Evolutionary conservation across 768 basidiomycete species (phyloP).

Genomic region (Pleurotus eryngii): DNA sequence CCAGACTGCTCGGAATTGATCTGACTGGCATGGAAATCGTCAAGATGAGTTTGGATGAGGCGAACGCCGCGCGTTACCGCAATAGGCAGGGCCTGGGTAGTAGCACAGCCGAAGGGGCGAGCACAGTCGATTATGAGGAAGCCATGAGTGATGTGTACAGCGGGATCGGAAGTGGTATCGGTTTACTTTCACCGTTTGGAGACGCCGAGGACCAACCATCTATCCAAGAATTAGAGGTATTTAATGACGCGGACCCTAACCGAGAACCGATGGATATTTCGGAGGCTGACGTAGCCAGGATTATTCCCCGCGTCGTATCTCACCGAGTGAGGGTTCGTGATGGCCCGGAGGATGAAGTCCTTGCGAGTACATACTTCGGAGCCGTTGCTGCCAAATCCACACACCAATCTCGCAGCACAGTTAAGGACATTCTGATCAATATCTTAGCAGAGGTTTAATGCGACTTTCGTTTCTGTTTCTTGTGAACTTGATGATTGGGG

Average conservation of each 20-base stretch:
- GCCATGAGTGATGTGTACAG: constrained; percentile 5
- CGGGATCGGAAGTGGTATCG: constrained; percentile 6
- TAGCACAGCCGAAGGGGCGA: neutral
- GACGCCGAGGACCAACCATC: constrained; percentile 1
- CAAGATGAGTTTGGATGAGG: constrained; percentile 13
- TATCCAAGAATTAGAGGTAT: neutral
- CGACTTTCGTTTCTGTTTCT: neutral
- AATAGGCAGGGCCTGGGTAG: neutral
- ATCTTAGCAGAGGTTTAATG: constrained; percentile 48
- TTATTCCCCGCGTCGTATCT: constrained; percentile 69
- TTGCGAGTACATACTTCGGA: constrained; percentile 60
- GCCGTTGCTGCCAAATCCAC: constrained; percentile 29
- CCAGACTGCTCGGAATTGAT: constrained; percentile 61
- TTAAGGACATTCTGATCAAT: constrained; percentile 65
- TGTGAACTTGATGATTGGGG: too few species aligned
- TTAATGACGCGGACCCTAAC: neutral
- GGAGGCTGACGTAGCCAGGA: constrained; percentile 71
- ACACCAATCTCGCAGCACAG: constrained; percentile 31
- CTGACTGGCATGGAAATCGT: constrained; percentile 60
- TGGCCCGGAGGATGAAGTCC: constrained; percentile 66
- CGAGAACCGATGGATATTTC: constrained; percentile 48
- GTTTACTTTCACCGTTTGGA: constrained; percentile 3
- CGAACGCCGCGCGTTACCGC: neutral
- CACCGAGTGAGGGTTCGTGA: constrained; percentile 72
- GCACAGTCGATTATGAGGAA: constrained; percentile 2